Evolutionary conservation across 148 eudicot species (phyloP).

Genomic region (Diospyros kaki): DNA sequence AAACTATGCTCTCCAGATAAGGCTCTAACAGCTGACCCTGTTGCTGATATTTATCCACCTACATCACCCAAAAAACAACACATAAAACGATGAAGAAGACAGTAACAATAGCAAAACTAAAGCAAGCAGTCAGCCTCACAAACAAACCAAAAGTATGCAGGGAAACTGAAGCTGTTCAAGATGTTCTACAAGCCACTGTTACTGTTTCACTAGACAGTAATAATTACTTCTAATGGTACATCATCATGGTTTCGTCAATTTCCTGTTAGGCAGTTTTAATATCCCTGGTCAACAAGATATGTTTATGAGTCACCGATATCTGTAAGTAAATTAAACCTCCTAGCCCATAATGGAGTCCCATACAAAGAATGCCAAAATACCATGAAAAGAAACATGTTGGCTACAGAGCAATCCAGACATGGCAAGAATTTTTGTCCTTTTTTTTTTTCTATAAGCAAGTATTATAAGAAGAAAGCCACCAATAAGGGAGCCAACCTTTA

Average conservation of each 20-base stretch:
- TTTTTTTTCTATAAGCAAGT: too few species aligned
- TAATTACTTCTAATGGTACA: not conserved
- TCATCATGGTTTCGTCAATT: not conserved
- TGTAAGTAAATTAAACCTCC: too few species aligned
- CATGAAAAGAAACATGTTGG: too few species aligned
- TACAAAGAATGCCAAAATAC: too few species aligned
- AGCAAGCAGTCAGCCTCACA: too few species aligned
- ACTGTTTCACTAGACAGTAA: not conserved
- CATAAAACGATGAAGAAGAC: not conserved
- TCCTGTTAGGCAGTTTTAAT: not conserved
- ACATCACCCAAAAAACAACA: conserved; percentile 16
- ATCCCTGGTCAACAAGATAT: not conserved
- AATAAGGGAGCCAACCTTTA: too few species aligned
- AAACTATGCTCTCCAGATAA: conserved; percentile 85
- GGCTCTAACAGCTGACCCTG: conserved; percentile 92
- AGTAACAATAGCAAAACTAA: too few species aligned
- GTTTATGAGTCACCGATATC: too few species aligned
- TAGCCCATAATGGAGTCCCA: too few species aligned
- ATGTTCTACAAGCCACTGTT: not conserved
- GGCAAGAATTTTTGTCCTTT: too few species aligned
- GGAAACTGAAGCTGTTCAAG: not conserved
- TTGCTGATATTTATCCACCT: conserved; percentile 96
- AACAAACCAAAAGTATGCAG: not conserved
- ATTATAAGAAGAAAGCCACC: too few species aligned
- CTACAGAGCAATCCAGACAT: not conserved